Percentiles rank a stretch among this genome's conserved stretches.
These are phyloP conservation scores for Aspergillus floridensis DNA, from an alignment of 2,329 filamentous ascomycete species.

Conservation along the genomic window DNA sequence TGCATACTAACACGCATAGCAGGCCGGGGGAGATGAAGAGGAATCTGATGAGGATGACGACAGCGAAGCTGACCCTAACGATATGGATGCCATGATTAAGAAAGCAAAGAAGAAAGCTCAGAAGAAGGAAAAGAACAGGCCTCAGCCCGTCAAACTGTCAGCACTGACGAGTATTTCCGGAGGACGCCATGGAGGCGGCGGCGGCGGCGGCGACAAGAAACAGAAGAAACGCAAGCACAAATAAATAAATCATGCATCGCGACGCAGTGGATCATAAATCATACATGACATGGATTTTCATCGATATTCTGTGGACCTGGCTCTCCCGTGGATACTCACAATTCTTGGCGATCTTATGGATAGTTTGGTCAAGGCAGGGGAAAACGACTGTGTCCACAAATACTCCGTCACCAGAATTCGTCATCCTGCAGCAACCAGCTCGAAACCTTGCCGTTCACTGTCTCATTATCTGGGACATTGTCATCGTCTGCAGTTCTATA, in stretches of 20 bases:
- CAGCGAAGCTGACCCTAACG: conserved; percentile 11
- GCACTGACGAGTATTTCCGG: conserved; percentile 35
- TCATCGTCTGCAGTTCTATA: not conserved
- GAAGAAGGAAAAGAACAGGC: conserved; percentile 20
- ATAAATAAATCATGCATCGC: conserved; percentile 9
- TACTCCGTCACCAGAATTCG: not conserved
- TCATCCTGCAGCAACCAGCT: not conserved
- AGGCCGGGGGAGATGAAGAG: conserved; percentile 9
- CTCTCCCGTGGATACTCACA: not conserved
- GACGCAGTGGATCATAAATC: not conserved
- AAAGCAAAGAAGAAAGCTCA: conserved; percentile 18
- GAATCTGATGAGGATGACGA: conserved; percentile 15
- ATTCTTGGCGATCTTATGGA: not conserved
- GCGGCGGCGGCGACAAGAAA: conserved; percentile 16
- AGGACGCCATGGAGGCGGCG: conserved; percentile 10
- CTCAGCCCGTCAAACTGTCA: conserved; percentile 17
- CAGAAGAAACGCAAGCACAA: conserved; percentile 28
- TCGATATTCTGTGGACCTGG: not conserved
- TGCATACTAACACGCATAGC: conserved; percentile 5
- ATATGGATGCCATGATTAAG: conserved; percentile 18
- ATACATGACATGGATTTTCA: not conserved
- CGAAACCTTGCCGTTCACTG: not conserved
- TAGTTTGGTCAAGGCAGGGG: not conserved
- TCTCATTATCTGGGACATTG: not conserved
- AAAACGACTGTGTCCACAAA: not conserved